Evolutionary conservation across 78 protist species (phyloP).

Genomic region (Speleostelium caveatum): DNA sequence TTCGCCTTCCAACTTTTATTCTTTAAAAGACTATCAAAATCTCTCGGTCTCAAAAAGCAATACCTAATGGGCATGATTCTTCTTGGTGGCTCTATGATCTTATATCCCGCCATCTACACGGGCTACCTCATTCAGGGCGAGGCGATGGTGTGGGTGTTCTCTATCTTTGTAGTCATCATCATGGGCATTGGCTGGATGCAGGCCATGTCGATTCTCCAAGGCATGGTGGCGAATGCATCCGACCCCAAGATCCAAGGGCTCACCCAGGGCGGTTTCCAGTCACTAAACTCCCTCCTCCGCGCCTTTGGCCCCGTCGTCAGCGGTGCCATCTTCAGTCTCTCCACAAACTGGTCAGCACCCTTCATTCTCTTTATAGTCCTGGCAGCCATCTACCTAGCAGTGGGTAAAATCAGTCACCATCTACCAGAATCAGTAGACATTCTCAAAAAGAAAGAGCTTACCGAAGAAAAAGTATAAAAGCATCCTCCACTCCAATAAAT

Average conservation of each 20-base stretch:
- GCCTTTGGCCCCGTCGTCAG: conserved; percentile 25
- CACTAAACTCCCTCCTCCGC: conserved; percentile 36
- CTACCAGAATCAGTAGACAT: conserved; percentile 40
- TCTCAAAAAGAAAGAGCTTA: background rate
- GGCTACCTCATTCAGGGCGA: conserved; percentile 31
- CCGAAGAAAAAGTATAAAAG: background rate
- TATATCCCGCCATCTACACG: conserved; percentile 15
- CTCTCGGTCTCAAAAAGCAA: conserved; percentile 26
- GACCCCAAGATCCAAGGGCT: conserved; percentile 24
- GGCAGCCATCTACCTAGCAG: background rate
- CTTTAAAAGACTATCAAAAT: conserved; percentile 31
- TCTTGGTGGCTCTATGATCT: conserved; percentile 9
- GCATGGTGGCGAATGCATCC: conserved; percentile 41
- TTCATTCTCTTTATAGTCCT: conserved; percentile 15
- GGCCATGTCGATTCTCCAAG: conserved; percentile 9
- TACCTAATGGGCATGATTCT: conserved; percentile 28
- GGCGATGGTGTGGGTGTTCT: conserved; percentile 36
- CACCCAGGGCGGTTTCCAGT: conserved; percentile 27
- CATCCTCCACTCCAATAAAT: too few relatives aligned
- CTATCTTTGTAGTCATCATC: background rate
- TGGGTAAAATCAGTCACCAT: conserved; percentile 5
- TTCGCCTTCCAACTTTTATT: conserved; percentile 24
- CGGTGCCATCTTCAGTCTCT: conserved; percentile 29
- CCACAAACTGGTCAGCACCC: background rate
- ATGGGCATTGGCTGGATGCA: conserved; percentile 33